Evolutionary conservation across 805 yeast species (phyloP).

Genomic region (Cyberlindnera xylosilytica): DNA sequence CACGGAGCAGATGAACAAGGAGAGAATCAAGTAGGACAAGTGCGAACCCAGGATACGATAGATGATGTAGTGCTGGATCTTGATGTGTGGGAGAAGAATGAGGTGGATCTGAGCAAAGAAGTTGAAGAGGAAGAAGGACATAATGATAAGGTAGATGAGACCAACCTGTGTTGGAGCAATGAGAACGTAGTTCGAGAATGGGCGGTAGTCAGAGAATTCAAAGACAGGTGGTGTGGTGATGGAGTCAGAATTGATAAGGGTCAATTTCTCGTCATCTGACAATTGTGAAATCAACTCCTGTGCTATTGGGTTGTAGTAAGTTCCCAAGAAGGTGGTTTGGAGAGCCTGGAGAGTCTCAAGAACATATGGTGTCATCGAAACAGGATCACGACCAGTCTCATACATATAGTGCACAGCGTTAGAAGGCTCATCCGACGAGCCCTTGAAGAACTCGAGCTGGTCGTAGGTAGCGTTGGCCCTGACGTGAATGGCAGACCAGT

Average conservation of each 20-base stretch:
- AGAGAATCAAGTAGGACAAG: slow-evolving; percentile 51
- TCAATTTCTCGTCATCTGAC: slow-evolving; percentile 24
- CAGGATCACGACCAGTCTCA: slow-evolving; percentile 64
- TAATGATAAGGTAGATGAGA: slow-evolving; percentile 63
- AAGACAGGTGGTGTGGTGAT: slow-evolving; percentile 34
- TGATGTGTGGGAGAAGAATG: slow-evolving; percentile 43
- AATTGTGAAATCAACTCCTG: slow-evolving; percentile 30
- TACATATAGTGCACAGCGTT: slow-evolving; percentile 42
- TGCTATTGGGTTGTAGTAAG: slow-evolving; percentile 19
- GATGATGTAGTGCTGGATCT: slow-evolving; percentile 42
- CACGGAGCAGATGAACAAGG: slow-evolving; percentile 47
- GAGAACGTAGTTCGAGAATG: slow-evolving; percentile 46
- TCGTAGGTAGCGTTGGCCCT: slow-evolving; percentile 31
- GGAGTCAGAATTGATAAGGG: slow-evolving; percentile 20
- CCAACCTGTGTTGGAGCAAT: slow-evolving; percentile 75
- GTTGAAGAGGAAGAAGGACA: slow-evolving; percentile 68
- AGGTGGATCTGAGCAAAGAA: slow-evolving; percentile 56
- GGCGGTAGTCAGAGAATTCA: slow-evolving; percentile 43
- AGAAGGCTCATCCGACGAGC: slow-evolving; percentile 30
- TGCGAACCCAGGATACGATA: slow-evolving; percentile 53
- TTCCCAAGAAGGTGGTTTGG: slow-evolving; percentile 28
- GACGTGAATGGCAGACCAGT: slow-evolving; percentile 64
- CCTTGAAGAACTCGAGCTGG: slow-evolving; percentile 8
- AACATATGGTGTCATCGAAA: slow-evolving; percentile 43
- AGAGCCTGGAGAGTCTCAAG: slow-evolving; percentile 40